Percentiles rank a stretch among this genome's conserved stretches.
These are phyloP conservation scores for Bauhinia variegata DNA, from an alignment of 306 rosid genomes.

Conservation along the genomic window DNA sequence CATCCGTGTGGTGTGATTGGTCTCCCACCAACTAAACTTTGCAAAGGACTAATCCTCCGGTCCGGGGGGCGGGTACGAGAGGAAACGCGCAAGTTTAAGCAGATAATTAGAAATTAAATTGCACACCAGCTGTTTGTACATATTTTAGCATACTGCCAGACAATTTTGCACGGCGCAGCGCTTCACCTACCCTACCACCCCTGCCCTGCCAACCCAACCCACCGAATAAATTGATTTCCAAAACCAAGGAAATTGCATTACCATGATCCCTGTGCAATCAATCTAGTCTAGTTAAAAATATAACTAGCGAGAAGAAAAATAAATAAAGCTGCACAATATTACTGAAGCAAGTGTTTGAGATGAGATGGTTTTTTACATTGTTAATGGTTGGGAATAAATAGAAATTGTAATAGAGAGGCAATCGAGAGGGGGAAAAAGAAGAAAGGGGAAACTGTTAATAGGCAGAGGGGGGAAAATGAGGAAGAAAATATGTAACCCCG, in stretches of 20 bases:
- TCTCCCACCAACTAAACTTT: conserved; percentile 53
- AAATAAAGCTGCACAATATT: conserved; percentile 35
- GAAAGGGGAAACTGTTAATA: conserved; percentile 30
- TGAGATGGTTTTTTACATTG: conserved; percentile 44
- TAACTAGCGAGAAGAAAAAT: not conserved
- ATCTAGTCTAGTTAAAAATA: not conserved
- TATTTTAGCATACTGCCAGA: conserved; percentile 35
- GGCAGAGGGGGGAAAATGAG: conserved; percentile 3
- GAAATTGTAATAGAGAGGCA: conserved; percentile 31
- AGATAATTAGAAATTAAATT: not conserved
- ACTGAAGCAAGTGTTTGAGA: conserved; percentile 32
- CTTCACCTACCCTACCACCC: conserved; percentile 43
- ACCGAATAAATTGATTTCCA: not conserved
- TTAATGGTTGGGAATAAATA: conserved; percentile 38
- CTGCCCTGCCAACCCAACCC: conserved; percentile 34
- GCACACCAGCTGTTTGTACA: conserved; percentile 28
- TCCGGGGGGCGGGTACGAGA: not conserved
- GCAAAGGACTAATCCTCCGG: conserved; percentile 32
- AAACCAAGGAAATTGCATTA: conserved; percentile 29
- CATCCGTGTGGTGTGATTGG: conserved; percentile 46
- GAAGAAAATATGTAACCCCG: conserved; percentile 22
- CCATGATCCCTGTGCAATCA: conserved; percentile 7
- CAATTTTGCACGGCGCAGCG: conserved; percentile 47
- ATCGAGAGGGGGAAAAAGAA: conserved; percentile 9
- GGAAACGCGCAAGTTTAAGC: conserved; percentile 27